Evolutionary conservation across 176 grass and related monocot genomes (phyloP), one percentile per base, ranked within the genome.

Genomic region (Tillandsia fasciculata): DNA sequence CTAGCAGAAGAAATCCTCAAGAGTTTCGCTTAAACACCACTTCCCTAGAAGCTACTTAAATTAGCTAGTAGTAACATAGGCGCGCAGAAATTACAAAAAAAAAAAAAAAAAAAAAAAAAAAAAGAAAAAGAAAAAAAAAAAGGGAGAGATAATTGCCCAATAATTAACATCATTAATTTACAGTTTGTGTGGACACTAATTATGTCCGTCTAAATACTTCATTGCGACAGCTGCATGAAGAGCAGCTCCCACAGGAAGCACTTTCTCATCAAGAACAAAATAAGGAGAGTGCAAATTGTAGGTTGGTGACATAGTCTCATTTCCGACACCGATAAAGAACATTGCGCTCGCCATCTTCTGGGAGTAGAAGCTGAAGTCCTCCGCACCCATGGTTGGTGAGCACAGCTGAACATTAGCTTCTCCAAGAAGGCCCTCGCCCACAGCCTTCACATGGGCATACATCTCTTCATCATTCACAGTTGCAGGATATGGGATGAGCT

Each of bases 331-430:
- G 17, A 96, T 9, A 23, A 4, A n/a, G 29, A 91, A 91, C 67
- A 86, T 74, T 14, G 69, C 77, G 1, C 69, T 80, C 0, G 91
- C 77, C 15, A 91, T 81, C 65, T 73, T 73, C 69, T 91, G 59
- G 2, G 78, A 59, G 20, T 83, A 88, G 77, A 96, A 96, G 22
- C 85, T 75, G 11, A 96, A 96, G 57, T 91, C 91, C 69, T 96
- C 91, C 0, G 87, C 80, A 5, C 17, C 80, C 82, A 86, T 88
- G 6, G 9, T 0, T n/a, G 72, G 67, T 0, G 71, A 12, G 11
- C 0, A 26, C 20, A 83, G 0, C 12, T 3, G 73, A 9, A 91
- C 80, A 53, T 91, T 85, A 50, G 24, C 77, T 51, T 73, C 72
- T 1, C 91, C 87, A n/a, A 91, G 26, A 49, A 91, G 78, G 64